Conservation (phyloP, 1,284 basidiomycete species). For the Cryptococcus depauperatus region DNA sequence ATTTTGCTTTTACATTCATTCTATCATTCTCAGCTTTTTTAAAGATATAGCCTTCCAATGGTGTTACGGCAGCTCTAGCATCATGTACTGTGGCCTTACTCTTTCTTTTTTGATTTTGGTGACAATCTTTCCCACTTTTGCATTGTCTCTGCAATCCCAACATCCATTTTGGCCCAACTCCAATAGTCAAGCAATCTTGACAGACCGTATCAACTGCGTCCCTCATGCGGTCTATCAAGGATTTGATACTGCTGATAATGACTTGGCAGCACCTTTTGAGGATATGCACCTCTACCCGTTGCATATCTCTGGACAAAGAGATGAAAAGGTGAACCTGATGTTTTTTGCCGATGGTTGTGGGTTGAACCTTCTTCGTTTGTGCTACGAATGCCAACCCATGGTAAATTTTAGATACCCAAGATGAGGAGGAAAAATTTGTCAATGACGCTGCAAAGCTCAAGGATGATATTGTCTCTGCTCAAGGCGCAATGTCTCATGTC, state of each 20-base stretch:
- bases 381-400: too few relatives aligned
- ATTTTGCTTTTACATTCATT: too few relatives aligned
- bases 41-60: too few relatives aligned
- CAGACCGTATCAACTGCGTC: too few relatives aligned
- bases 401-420: conserved; percentile 50
- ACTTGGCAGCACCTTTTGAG: conserved; percentile 4
- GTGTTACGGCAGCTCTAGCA: too few relatives aligned
- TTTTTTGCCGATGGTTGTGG: conserved; percentile 78
- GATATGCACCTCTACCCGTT: conserved; percentile 54
- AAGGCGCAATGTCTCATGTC: conserved; percentile 69
- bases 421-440: conserved; percentile 61
- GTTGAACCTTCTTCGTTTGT: conserved; percentile 34
- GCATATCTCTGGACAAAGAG: conserved; percentile 54
- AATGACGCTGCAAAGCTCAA: conserved; percentile 60
- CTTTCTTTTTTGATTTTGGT: too few relatives aligned
- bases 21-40: too few relatives aligned
- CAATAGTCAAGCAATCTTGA: too few relatives aligned
- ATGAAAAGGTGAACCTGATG: conserved; percentile 63
- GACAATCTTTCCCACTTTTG: too few relatives aligned
- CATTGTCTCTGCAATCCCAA: too few relatives aligned
- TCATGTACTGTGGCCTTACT: too few relatives aligned
- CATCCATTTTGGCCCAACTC: too few relatives aligned
- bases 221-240: conserved; percentile 11
- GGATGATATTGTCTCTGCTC: conserved; percentile 56
- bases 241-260: conserved; percentile 4